Base-by-base conservation (phyloP, 805 yeast species). In the Ogataea ramenticola region DNA sequence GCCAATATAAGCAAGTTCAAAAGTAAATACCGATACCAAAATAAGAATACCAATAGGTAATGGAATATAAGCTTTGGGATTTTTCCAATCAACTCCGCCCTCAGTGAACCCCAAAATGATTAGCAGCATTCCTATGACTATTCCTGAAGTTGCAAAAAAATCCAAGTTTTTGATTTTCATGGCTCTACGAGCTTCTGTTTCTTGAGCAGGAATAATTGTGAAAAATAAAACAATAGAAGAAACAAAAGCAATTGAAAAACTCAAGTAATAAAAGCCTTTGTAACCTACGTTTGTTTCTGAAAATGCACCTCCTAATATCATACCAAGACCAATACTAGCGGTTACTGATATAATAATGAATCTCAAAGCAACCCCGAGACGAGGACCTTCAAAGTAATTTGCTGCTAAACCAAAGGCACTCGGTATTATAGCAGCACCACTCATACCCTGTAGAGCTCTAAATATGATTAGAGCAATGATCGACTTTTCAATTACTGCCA, bases 231-330 rank as follows among this genome's bases (percentile, higher is more conserved):
- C 41, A 0, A 57, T 11, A 8, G 55, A 32, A 7, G 60, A 44
- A 3, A 57, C 34, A 2, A 52, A 44, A 1, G 49, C 32, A 17
- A 48, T 12, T 6, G 66, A 73, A 56, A 68, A 68, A 2, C 64
- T 56, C 30, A 69, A 58, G 44, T 60, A 72, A 46, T 65, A 67
- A 12, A 65, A 51, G 1, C 68, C 68, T 42, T 63, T 61, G 48
- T 70, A 70, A 1, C 74, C 76, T 41, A 67, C 53, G 6, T 43
- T 33, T 1, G 70, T 55, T 22, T 47, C 43, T 1, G 66, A 52
- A 40, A 72, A 72, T 0, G 72, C 76, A 41, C 77, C 77, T 27
- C 77, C 76, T 2, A 72, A 32, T 8, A 71, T 44, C 4, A 58
- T 49, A 4, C 75, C 77, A 12, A 70, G 27, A 7, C 73, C 74